Base-by-base conservation (phyloP, 805 yeast genomes). In the Metschnikowia cubensis region DNA sequence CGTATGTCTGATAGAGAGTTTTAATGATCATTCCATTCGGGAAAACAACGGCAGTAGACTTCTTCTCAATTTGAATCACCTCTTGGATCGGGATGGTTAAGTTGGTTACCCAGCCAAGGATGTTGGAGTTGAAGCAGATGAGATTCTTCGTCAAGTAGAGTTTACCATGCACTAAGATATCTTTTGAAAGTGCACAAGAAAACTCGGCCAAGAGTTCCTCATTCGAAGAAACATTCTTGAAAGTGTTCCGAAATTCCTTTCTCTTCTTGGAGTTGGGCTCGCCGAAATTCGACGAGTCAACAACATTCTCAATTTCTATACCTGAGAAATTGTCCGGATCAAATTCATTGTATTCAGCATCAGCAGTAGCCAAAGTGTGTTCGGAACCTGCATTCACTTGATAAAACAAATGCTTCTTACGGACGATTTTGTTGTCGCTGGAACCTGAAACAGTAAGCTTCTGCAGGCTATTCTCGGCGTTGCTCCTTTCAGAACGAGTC, bases 11-110 rank as follows among this genome's bases (percentile, higher is more conserved):
- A 58, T 84, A 87, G 43, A 83, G 66, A 1, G 90, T 85, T 49
- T 80, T 76, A 20, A 85, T 75, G 40, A 77, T 75, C 53, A 85
- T 77, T 0, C 87, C 89, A 60, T 85, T 85, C 5, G 89, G 89
- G 52, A 85, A 83, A 14, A 85, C 69, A 0, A 82, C 83, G 0
- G 84, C 86, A 0, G 89, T 84, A 14, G 80, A 75, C 61, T 76
- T 80, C 63, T 84, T 85, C 53, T 82, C 85, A 18, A 85, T 74
- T 54, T 80, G 81, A 31, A 83, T 75, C 20, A 85, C 80, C 56
- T 85, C 87, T 48, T 73, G 77, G 47, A 83, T 71, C 2, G 87
- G 82, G 4, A 85, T 75, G 3, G 75, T 61, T 17, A 83, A 60
- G 52, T 79, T 78, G 1, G 88, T 84, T 1, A 81, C 82, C 75